phyloP scores from a whole-genome alignment of 306 rosid species.

The Glycine tomentella region DNA sequence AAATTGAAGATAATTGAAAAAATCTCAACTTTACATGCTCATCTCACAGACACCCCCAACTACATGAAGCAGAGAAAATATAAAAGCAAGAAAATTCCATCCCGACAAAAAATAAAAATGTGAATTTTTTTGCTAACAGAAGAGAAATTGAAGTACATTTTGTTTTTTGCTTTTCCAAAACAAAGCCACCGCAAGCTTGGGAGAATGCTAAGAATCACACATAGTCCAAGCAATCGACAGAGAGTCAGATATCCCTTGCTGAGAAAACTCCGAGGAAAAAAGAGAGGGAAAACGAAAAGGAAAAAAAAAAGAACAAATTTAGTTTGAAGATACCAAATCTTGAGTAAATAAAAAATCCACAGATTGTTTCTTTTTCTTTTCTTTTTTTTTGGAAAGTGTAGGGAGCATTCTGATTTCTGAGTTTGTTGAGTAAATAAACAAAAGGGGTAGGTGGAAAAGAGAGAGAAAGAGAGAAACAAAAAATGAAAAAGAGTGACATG shows the following conservation, averaged over 20 bases:
- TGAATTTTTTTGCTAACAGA: not conserved
- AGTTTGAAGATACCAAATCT: slow-evolving; percentile 20
- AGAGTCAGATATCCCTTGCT: slow-evolving; percentile 17
- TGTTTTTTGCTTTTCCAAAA: slow-evolving; percentile 5
- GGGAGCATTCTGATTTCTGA: not conserved
- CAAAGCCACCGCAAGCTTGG: not conserved
- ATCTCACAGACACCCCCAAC: not conserved
- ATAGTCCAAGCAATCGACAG: not conserved
- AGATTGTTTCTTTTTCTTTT: slow-evolving; percentile 22
- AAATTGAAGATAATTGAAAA: slow-evolving; percentile 17
- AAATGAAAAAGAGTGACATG: not conserved
- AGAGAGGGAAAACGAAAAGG: not conserved
- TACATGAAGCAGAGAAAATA: not conserved
- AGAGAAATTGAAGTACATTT: slow-evolving; percentile 8
- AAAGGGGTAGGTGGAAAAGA: not conserved
- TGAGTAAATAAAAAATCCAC: slow-evolving; percentile 32
- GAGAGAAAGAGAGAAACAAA: not conserved
- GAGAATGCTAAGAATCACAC: slow-evolving; percentile 23
- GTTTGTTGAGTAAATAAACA: not conserved
- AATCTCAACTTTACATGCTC: slow-evolving; percentile 34
- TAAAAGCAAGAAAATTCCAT: too few species aligned
- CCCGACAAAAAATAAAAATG: not conserved
- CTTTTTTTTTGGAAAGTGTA: not conserved
- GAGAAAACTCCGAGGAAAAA: slow-evolving; percentile 6
- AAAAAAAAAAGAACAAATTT: not conserved